These are phyloP conservation scores for Hanseniaspora sp. DNA, from an alignment of 1,139 yeast species.

Conservation along the genomic window DNA sequence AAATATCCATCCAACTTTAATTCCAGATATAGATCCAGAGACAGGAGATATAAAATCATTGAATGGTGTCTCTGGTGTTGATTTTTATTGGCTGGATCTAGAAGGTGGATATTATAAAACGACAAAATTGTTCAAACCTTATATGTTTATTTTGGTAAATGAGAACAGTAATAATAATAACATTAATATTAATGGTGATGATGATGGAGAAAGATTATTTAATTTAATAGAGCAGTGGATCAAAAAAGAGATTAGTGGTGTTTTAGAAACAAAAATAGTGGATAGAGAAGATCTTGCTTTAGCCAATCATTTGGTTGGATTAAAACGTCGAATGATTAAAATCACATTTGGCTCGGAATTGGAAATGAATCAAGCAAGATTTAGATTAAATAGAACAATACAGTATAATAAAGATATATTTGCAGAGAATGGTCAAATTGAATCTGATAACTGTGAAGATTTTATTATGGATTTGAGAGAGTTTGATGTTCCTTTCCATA, in stretches of 20 bases:
- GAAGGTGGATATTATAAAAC: constrained; percentile 95
- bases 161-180: constrained; percentile 34
- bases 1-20: constrained; percentile 58
- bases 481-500: constrained; percentile 94
- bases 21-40: constrained; percentile 25
- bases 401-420: constrained; percentile 29
- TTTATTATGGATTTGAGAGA: constrained; percentile 74
- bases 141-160: constrained; percentile 62
- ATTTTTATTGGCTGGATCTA: constrained; percentile 88
- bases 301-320: constrained; percentile 81
- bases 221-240: constrained; percentile 76
- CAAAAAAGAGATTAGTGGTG: constrained; percentile 41
- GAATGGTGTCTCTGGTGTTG: constrained; percentile 76
- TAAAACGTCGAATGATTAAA: constrained; percentile 52
- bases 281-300: constrained; percentile 66
- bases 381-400: constrained; percentile 51
- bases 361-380: constrained; percentile 65
- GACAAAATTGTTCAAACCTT: constrained; percentile 75
- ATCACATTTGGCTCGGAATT: constrained; percentile 63
- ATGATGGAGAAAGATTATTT: constrained; percentile 18
- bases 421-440: constrained; percentile 52
- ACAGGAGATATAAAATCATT: constrained; percentile 42
- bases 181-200: not conserved
- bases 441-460: constrained; percentile 31
- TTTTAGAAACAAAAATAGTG: constrained; percentile 35